phyloP scores from a whole-genome alignment of 371 early-diverging fungal species.

The Synchytrium microbalum region DNA sequence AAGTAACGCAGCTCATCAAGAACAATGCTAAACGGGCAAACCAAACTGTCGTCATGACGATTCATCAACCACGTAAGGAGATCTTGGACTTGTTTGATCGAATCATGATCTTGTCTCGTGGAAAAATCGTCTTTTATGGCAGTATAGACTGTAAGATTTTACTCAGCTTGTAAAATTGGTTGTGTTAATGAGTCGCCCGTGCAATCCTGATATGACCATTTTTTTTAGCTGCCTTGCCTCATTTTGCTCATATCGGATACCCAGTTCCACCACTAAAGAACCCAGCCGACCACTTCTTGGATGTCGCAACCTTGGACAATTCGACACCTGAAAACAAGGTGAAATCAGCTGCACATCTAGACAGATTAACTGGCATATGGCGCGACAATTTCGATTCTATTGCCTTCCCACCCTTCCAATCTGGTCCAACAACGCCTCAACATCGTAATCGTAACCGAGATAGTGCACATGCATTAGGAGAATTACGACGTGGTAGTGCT shows the following conservation, averaged over 20 bases:
- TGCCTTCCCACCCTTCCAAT: neutral
- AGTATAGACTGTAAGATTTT: neutral
- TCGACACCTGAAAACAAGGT: neutral
- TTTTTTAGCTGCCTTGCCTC: neutral
- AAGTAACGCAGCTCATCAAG: neutral
- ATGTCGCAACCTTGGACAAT: neutral
- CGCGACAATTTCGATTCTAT: neutral
- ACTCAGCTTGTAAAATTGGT: neutral
- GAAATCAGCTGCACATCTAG: neutral
- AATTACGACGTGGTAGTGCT: no score
- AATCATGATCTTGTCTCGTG: constrained; percentile 66
- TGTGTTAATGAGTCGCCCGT: no score
- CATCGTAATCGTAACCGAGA: no score
- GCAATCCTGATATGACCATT: no score
- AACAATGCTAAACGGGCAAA: neutral
- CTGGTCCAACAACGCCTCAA: no score
- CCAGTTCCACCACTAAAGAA: neutral
- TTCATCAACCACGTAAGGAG: constrained; percentile 89
- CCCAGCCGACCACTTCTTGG: neutral
- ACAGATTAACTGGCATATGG: neutral
- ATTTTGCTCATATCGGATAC: neutral
- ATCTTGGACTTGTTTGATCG: constrained; percentile 86
- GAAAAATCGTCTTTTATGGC: constrained; percentile 12
- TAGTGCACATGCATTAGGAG: no score
- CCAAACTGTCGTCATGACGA: constrained; percentile 18